Base-by-base conservation (phyloP, 495 filamentous ascomycete species). In the Talaromyces stipitatus region DNA sequence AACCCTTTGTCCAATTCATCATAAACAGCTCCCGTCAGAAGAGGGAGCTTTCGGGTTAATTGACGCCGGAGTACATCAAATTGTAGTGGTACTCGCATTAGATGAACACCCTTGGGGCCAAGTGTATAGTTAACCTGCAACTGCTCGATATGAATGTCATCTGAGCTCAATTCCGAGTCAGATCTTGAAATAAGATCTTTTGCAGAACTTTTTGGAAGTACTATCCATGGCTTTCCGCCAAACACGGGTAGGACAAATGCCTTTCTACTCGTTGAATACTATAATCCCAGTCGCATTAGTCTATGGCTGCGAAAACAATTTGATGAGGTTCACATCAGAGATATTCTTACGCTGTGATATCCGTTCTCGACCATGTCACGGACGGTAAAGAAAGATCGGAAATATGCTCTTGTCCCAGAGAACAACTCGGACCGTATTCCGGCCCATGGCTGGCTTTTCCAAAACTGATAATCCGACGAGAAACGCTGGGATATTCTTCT, bases 1-100 rank as follows among this genome's bases (percentile, higher is more conserved):
- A 66, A 55, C 9, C 41, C 48, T 7, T n/a, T 18, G 7, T 24
- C 18, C 12, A 69, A n/a, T 54, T 69, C 66, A 32, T 67, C 63
- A 30, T 56, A 60, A 7, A 62, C 43, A 6, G 43, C 16, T 9
- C 20, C 20, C 2, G 43, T 46, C 23, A 46, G 23, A 20, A 46
- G 43, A 23, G 43, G 43, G 9, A 46, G 43, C 23, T 46, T 46
- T 22, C 43, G 43, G 9, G 43, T 46, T 16, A 46, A 20, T 5
- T 46, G 43, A 24, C 43, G 43, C 4, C 43, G 43, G 10, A 46
- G 43, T 24, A 46, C 43, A 22, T 46, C 43, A 46, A 46, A 46
- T 12, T 46, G 43, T 22, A 46, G 43, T 12, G 43, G 43, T 3
- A 20, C 3, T n/a, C 11, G 16, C 43, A 46, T 46, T 8, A 46